Conservation (phyloP, 768 basidiomycete species). For the Porpolomopsis calyptriformis region DNA sequence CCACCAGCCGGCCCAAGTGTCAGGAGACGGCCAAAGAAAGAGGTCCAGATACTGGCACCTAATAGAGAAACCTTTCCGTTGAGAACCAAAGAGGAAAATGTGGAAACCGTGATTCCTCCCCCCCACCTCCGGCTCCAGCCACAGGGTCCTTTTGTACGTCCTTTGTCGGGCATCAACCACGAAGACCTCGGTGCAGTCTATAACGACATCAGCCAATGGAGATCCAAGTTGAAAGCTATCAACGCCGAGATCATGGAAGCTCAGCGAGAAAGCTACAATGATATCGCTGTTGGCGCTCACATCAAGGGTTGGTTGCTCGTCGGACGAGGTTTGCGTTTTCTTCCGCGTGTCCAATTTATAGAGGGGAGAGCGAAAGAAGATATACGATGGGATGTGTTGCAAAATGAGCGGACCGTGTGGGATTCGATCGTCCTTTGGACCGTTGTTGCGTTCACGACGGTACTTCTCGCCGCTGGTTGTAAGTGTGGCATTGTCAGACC, state of each 20-base stretch:
- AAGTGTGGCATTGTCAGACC: conserved; percentile 22
- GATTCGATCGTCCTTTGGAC: conserved; percentile 48
- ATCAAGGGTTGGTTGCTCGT: conserved; percentile 74
- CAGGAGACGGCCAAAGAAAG: conserved; percentile 26
- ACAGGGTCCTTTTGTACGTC: conserved; percentile 61
- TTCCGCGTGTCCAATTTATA: conserved; percentile 58
- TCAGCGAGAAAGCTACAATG: conserved; percentile 55
- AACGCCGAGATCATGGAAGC: conserved; percentile 63
- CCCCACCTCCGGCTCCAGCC: conserved; percentile 63
- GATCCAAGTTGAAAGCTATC: conserved; percentile 58
- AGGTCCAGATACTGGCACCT: conserved; percentile 21
- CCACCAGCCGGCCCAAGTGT: conserved; percentile 22
- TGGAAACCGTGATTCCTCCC: conserved; percentile 33
- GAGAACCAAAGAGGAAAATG: conserved; percentile 22
- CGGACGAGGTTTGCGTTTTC: conserved; percentile 52
- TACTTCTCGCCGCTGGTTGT: conserved; percentile 52
- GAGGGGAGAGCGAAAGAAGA: conserved; percentile 78
- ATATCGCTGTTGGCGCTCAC: conserved; percentile 59
- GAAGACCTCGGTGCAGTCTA: conserved; percentile 58
- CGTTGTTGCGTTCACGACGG: conserved; percentile 36
- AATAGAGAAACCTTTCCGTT: conserved; percentile 59
- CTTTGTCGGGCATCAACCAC: conserved; percentile 60
- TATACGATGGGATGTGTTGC: conserved; percentile 69
- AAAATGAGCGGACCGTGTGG: conserved; percentile 40
- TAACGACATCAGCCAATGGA: conserved; percentile 57